A percentile compares a stretch with the other conserved stretches of the same genome.
phyloP scores from a whole-genome alignment of 257 asterid genomes.

The Galeopsis tetrahit region DNA sequence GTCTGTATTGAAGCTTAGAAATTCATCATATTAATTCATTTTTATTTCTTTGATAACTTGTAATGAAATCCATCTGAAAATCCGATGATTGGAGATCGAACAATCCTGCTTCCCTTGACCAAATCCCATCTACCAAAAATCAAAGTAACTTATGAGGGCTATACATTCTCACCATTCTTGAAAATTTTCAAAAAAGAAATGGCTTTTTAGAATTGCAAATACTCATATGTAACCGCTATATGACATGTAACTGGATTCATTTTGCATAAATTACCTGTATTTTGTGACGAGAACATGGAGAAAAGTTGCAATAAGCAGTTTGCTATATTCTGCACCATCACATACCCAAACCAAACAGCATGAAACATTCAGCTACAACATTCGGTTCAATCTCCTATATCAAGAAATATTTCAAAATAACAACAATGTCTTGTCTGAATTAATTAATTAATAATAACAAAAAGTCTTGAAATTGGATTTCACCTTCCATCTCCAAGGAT shows the following conservation, averaged over 20 bases:
- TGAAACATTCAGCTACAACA: slow-evolving; percentile 57
- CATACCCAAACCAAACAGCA: slow-evolving; percentile 90
- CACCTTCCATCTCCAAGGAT: slow-evolving; percentile 85
- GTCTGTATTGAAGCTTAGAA: no score
- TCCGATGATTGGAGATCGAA: slow-evolving; percentile 72
- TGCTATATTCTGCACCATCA: slow-evolving; percentile 88
- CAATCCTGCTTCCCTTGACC: slow-evolving; percentile 75
- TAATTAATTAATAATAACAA: not conserved
- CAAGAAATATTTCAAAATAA: not conserved
- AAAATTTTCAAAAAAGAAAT: no score
- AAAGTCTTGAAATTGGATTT: not conserved
- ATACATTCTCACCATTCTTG: no score
- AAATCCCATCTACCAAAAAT: slow-evolving; percentile 46
- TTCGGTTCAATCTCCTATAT: slow-evolving; percentile 47
- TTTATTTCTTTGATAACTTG: slow-evolving; percentile 45
- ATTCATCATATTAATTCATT: slow-evolving; percentile 33
- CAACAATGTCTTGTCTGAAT: not conserved
- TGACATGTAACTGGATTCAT: no score
- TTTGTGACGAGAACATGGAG: slow-evolving; percentile 76
- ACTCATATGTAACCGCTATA: no score
- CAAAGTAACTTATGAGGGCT: not conserved
- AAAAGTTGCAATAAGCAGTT: slow-evolving; percentile 69
- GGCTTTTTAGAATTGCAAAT: no score
- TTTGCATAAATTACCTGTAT: slow-evolving; percentile 57
- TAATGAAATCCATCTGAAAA: slow-evolving; percentile 86